phyloP scores from a whole-genome alignment of 1,284 basidiomycete species.

The Ustilago nuda region DNA sequence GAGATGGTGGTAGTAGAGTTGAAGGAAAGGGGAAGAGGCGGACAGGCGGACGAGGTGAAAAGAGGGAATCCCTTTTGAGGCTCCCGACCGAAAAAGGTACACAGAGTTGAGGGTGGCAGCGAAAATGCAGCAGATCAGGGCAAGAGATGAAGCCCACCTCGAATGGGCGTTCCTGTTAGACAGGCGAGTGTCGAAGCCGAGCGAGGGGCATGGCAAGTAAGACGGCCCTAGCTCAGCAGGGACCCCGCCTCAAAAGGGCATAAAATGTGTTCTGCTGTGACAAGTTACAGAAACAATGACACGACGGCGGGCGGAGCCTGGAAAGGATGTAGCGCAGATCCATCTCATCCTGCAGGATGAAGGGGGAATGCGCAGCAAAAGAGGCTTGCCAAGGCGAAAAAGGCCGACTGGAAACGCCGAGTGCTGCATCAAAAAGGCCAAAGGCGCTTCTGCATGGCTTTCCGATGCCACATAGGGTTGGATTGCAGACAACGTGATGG shows the following conservation, averaged over 20 bases:
- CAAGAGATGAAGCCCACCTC: neutral
- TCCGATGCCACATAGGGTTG: neutral
- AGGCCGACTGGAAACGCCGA: neutral
- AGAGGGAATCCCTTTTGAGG: slow-evolving; percentile 11
- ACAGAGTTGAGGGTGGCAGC: neutral
- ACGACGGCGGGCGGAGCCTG: slow-evolving; percentile 11
- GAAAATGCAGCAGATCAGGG: neutral
- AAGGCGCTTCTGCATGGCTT: neutral
- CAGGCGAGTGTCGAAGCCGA: slow-evolving; percentile 6
- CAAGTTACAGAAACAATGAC: neutral
- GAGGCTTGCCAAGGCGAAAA: neutral
- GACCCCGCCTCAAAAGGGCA: neutral
- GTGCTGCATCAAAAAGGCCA: slow-evolving; percentile 4
- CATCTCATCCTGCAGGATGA: neutral
- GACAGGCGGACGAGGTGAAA: neutral
- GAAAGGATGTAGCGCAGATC: slow-evolving; percentile 11
- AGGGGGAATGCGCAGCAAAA: neutral
- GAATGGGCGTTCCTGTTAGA: neutral
- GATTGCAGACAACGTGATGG: slow-evolving; percentile 2
- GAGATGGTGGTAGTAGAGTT: slow-evolving; percentile 12
- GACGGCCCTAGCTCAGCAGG: neutral
- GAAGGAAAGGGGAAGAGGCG: slow-evolving; percentile 14
- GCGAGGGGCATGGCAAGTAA: slow-evolving; percentile 16
- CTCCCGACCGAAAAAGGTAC: neutral
- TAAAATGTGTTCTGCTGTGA: neutral